phyloP scores from a whole-genome alignment of 768 basidiomycete genomes.

The Glaciozyma martinii region DNA sequence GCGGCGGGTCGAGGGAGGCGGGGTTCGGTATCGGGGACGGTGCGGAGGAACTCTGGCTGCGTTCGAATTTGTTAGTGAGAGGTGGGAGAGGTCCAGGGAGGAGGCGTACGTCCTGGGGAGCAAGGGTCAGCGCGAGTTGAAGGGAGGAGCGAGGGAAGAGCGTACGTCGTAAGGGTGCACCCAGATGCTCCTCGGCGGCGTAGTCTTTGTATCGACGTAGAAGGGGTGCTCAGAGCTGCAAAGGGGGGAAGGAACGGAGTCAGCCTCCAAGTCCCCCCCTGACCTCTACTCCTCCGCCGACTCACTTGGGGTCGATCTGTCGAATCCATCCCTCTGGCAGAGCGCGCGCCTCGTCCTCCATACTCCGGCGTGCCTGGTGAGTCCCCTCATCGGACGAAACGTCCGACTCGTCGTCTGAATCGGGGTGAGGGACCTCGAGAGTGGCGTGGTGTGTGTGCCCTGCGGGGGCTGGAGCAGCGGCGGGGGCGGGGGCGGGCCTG shows the following conservation, averaged over 20 bases:
- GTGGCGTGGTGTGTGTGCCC: no score
- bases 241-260: neutral
- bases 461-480: no score
- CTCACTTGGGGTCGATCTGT: constrained; percentile 30
- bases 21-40: constrained; percentile 18
- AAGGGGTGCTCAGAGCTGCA: constrained; percentile 28
- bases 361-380: neutral
- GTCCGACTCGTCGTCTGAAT: neutral
- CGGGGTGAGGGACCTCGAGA: neutral
- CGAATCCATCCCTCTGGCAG: constrained; percentile 34
- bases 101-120: neutral
- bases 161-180: constrained; percentile 31
- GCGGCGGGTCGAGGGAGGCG: neutral
- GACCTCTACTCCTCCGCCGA: neutral
- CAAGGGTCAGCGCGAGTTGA: neutral
- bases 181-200: constrained; percentile 36
- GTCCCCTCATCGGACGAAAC: neutral
- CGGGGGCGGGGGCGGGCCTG: no score
- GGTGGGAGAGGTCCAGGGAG: neutral
- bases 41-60: constrained; percentile 21
- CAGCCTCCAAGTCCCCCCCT: neutral
- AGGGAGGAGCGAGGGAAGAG: neutral
- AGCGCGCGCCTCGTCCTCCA: constrained; percentile 27
- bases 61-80: neutral
- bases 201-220: constrained; percentile 34